Conservation (phyloP, 345 rosid species). For the Populus deltoides region DNA sequence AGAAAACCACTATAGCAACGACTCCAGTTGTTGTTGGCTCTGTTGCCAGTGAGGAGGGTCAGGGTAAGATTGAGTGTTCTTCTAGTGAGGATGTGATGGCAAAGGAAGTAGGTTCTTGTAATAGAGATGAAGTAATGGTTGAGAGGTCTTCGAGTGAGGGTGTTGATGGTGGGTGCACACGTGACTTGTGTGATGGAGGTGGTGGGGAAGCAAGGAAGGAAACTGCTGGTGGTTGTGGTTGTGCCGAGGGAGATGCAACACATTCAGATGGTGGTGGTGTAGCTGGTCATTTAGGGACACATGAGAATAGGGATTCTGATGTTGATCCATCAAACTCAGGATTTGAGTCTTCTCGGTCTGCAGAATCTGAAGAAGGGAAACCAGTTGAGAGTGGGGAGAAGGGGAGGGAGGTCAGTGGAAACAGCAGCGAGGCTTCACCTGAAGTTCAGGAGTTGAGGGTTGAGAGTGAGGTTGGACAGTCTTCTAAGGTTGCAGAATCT, state of each 20-base stretch:
- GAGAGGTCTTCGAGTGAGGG: conserved; percentile 41
- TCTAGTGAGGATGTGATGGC: conserved; percentile 9
- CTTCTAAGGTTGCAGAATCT: background rate
- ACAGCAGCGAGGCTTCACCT: background rate
- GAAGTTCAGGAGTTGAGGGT: background rate
- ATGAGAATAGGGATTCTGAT: conserved; percentile 12
- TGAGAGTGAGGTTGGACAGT: background rate
- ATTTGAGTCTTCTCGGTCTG: conserved; percentile 1
- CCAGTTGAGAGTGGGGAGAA: conserved; percentile 7
- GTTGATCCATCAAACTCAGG: conserved; percentile 8
- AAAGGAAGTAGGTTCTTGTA: conserved; percentile 30
- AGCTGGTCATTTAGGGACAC: conserved; percentile 10
- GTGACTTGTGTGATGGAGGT: conserved; percentile 20
- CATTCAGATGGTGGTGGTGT: conserved; percentile 9
- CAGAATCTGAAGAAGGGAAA: conserved; percentile 11
- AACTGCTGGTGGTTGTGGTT: conserved; percentile 1
- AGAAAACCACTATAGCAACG: conserved; percentile 5
- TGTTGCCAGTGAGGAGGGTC: conserved; percentile 14
- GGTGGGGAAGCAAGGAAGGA: conserved; percentile 22
- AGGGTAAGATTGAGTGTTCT: conserved; percentile 18
- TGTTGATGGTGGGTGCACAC: conserved; percentile 43
- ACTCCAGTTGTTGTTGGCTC: conserved; percentile 10
- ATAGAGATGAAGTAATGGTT: conserved; percentile 41
- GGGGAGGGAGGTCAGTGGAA: background rate
- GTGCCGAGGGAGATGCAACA: conserved; percentile 15